Conservation (phyloP, 345 rosid genomes). For the Eucalyptus curtisii region DNA sequence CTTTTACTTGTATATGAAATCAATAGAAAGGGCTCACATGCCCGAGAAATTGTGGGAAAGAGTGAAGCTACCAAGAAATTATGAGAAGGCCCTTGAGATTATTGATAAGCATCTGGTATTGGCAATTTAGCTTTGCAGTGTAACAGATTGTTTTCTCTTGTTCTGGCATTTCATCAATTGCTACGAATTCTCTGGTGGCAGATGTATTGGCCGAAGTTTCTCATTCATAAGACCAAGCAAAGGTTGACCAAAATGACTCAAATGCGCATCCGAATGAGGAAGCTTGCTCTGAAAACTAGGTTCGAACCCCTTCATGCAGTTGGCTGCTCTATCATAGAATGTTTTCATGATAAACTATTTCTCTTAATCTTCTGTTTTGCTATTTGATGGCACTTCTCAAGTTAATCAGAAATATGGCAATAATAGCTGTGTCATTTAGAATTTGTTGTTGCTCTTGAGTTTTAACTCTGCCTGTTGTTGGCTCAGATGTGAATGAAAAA, state of each 20-base stretch:
- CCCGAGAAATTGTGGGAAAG: conserved; percentile 93
- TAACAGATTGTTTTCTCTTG: neutral
- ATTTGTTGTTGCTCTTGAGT: neutral
- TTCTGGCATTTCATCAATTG: neutral
- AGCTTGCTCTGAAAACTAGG: conserved; percentile 85
- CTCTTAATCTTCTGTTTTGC: neutral
- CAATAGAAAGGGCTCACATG: conserved; percentile 94
- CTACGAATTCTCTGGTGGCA: neutral
- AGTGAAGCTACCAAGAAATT: conserved; percentile 75
- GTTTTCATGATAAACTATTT: neutral
- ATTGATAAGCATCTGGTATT: conserved; percentile 88
- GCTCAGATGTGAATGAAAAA: neutral
- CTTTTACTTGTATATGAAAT: conserved; percentile 87
- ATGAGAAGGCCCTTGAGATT: conserved; percentile 84
- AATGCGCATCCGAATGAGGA: conserved; percentile 94
- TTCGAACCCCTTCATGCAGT: neutral
- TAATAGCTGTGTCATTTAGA: neutral
- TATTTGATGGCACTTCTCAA: neutral
- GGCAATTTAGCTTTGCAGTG: neutral
- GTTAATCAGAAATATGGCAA: neutral
- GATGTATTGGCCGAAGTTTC: conserved; percentile 89
- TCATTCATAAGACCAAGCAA: conserved; percentile 81
- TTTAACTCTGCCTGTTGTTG: neutral
- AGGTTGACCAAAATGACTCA: conserved; percentile 95
- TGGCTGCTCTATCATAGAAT: neutral